These are phyloP conservation scores for Gastroboletus turbinatus DNA, from an alignment of 1,284 basidiomycete species.

Conservation along the genomic window DNA sequence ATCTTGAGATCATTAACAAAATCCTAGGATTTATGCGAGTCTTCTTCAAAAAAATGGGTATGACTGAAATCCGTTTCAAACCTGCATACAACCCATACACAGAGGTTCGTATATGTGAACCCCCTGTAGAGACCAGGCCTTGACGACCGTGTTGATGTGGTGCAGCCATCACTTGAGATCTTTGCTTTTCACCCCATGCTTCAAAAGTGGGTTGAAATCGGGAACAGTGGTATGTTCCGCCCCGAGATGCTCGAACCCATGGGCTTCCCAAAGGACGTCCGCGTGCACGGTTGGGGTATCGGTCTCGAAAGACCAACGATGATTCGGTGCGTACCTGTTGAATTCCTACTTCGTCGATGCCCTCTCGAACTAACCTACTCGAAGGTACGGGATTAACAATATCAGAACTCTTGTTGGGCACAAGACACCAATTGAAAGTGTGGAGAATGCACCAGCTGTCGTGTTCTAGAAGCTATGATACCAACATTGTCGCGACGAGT, in stretches of 20 bases:
- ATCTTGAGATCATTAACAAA: neutral
- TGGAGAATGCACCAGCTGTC: constrained; percentile 89
- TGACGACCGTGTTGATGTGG: constrained; percentile 3
- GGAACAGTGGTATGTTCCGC: constrained; percentile 98
- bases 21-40: constrained; percentile 90
- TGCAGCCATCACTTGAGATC: constrained; percentile 95
- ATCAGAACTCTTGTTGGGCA: constrained; percentile 97
- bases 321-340: constrained; percentile 73
- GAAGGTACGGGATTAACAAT: constrained; percentile 87
- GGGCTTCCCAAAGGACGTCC: constrained; percentile 96
- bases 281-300: constrained; percentile 97
- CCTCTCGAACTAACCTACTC: constrained; percentile 5
- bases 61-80: constrained; percentile 93
- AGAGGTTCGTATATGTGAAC: constrained; percentile 55
- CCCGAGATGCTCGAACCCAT: constrained; percentile 99
- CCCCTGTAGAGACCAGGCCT: neutral
- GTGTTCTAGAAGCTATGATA: constrained; percentile 59
- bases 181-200: constrained; percentile 97
- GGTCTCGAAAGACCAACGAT: constrained; percentile 97
- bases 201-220: constrained; percentile 94
- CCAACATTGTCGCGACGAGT: neutral
- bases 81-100: constrained; percentile 98
- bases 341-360: neutral
- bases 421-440: constrained; percentile 88
- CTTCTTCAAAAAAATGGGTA: constrained; percentile 98